A percentile compares a stretch with the other conserved stretches of the same genome.
Evolutionary conservation across 2,329 filamentous ascomycete genomes (phyloP).

Genomic region (Neonectria magnoliae): DNA sequence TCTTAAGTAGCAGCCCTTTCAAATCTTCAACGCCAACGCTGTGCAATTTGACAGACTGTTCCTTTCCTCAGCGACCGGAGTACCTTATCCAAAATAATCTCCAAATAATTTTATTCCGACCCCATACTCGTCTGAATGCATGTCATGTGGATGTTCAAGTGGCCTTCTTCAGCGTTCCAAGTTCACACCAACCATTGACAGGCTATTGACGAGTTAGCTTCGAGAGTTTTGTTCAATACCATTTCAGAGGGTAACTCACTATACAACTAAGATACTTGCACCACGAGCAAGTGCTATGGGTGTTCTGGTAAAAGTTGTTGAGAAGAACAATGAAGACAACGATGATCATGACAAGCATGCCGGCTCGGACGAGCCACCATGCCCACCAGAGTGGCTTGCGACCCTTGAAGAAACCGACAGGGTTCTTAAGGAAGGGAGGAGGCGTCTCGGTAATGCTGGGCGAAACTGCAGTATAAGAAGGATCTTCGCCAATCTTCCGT

Average conservation of each 20-base stretch:
- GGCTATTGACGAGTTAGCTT: slow-evolving; percentile 55
- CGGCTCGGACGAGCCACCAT: slow-evolving; percentile 91
- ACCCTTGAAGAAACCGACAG: slow-evolving; percentile 86
- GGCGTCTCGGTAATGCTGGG: slow-evolving; percentile 59
- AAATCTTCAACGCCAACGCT: slow-evolving; percentile 48
- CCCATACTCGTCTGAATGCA: not conserved
- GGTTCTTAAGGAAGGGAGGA: slow-evolving; percentile 67
- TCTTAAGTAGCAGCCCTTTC: slow-evolving; percentile 22
- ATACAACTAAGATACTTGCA: slow-evolving; percentile 96
- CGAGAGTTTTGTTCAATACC: not conserved
- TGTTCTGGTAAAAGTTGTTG: slow-evolving; percentile 87
- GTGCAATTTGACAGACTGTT: slow-evolving; percentile 39
- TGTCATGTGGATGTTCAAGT: slow-evolving; percentile 2
- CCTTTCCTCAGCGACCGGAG: slow-evolving; percentile 18
- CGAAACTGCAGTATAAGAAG: slow-evolving; percentile 76
- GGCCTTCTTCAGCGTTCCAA: slow-evolving; percentile 49
- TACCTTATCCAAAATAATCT: slow-evolving; percentile 22
- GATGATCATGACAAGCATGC: slow-evolving; percentile 80
- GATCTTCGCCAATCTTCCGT: slow-evolving; percentile 75
- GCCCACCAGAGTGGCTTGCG: slow-evolving; percentile 95
- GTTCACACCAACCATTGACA: slow-evolving; percentile 74
- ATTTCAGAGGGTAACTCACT: slow-evolving; percentile 68
- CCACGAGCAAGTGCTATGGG: slow-evolving; percentile 80
- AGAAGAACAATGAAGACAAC: slow-evolving; percentile 87
- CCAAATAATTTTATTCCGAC: not conserved